phyloP scores from a whole-genome alignment of 495 filamentous ascomycete species.

The Xanthoparmelia taractica region DNA sequence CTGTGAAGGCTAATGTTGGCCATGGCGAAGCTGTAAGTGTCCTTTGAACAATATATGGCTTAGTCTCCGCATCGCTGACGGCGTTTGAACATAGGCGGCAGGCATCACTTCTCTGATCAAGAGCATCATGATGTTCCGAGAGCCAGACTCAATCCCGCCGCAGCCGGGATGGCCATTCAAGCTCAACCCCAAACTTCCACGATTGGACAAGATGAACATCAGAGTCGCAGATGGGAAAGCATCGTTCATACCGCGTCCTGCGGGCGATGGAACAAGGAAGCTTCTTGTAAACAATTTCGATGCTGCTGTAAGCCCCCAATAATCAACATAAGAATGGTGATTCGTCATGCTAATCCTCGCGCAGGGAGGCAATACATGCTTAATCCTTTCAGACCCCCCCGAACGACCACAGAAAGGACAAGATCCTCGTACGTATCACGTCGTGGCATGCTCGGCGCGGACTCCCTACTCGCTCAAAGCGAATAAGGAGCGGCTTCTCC shows the following conservation, averaged over 20 bases:
- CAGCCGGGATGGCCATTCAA: slow-evolving; percentile 39
- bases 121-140: slow-evolving; percentile 31
- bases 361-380: slow-evolving; percentile 31
- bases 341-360: neutral
- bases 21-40: slow-evolving; percentile 33
- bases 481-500: neutral
- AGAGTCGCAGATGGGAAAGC: slow-evolving; percentile 31
- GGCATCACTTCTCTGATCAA: slow-evolving; percentile 34
- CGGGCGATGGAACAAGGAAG: slow-evolving; percentile 3
- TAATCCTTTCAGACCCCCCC: slow-evolving; percentile 30
- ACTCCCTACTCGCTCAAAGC: neutral
- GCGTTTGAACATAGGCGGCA: slow-evolving; percentile 3
- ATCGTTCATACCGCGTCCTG: slow-evolving; percentile 25
- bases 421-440: neutral
- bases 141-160: slow-evolving; percentile 31
- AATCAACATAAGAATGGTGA: neutral
- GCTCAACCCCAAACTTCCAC: slow-evolving; percentile 33
- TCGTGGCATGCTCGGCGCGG: neutral
- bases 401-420: neutral
- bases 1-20: slow-evolving; percentile 55
- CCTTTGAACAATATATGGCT: neutral
- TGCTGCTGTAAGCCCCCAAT: slow-evolving; percentile 20
- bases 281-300: slow-evolving; percentile 35
- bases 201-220: slow-evolving; percentile 30
- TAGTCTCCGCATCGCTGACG: neutral